These are phyloP conservation scores for Acanthamoeba triangularis DNA, from an alignment of 208 protist genomes.

Conservation along the genomic window DNA sequence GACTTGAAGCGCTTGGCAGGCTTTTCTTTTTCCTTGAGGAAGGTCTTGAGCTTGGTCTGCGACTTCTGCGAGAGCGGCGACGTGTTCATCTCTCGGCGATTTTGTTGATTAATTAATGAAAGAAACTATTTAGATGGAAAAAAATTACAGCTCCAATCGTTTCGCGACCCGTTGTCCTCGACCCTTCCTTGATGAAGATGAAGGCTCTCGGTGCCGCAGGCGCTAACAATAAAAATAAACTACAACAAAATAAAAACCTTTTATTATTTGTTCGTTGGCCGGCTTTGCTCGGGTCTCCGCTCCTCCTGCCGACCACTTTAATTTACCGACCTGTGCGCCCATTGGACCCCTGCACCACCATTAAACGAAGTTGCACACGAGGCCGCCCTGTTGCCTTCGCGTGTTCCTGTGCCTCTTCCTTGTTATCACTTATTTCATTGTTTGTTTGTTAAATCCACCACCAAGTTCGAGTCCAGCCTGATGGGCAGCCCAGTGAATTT, in stretches of 20 bases:
- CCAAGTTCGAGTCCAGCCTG: too few relatives aligned
- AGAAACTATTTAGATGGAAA: neutral
- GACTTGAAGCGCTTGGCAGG: slow-evolving; percentile 54
- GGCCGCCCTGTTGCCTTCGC: too few relatives aligned
- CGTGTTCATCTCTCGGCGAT: slow-evolving; percentile 8
- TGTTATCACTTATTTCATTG: too few relatives aligned
- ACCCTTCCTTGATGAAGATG: too few relatives aligned
- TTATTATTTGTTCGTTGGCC: too few relatives aligned
- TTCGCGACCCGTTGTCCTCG: neutral
- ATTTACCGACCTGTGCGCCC: neutral
- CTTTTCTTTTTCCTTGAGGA: slow-evolving; percentile 72
- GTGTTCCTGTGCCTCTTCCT: too few relatives aligned
- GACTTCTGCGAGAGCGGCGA: slow-evolving; percentile 18
- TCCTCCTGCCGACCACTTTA: neutral
- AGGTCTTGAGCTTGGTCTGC: slow-evolving; percentile 69
- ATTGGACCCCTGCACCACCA: neutral
- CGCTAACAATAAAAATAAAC: neutral
- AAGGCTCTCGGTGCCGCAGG: too few relatives aligned
- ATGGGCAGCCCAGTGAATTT: too few relatives aligned
- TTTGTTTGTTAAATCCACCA: too few relatives aligned
- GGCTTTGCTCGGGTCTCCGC: neutral
- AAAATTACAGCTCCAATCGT: neutral
- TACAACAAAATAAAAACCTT: too few relatives aligned
- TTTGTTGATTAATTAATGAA: neutral
- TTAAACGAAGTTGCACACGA: too few relatives aligned